A percentile compares a stretch with the other conserved stretches of the same genome.
phyloP scores from a whole-genome alignment of 106 monocot genomes.

The Cymbidium sinense region DNA sequence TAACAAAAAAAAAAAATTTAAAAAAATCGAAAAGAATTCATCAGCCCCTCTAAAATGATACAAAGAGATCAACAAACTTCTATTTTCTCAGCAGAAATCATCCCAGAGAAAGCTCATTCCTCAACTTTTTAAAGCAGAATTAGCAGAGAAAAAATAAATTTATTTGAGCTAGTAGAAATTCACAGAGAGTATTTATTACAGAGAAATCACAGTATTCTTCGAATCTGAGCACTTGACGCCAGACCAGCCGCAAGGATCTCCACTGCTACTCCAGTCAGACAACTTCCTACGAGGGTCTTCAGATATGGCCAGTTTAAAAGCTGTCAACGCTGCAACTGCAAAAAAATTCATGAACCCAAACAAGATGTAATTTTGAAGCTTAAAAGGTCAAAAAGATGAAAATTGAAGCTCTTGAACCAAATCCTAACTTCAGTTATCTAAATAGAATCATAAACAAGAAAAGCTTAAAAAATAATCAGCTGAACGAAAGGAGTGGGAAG shows the following conservation, averaged over 20 bases:
- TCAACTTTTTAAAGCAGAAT: background rate
- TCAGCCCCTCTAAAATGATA: background rate
- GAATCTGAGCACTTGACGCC: constrained; percentile 57
- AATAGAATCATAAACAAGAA: background rate
- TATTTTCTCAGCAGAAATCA: background rate
- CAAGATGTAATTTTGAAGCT: background rate
- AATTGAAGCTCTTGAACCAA: background rate
- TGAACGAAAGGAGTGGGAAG: background rate
- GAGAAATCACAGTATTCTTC: constrained; percentile 43
- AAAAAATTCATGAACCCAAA: constrained; percentile 5
- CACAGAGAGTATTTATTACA: constrained; percentile 32
- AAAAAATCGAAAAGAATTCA: too few species aligned
- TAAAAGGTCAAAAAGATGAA: too few species aligned
- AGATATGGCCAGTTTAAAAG: constrained; percentile 58
- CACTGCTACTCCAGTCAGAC: constrained; percentile 55
- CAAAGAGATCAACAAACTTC: background rate
- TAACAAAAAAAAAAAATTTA: too few species aligned
- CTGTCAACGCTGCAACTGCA: constrained; percentile 55
- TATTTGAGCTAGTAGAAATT: background rate
- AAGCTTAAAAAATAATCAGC: background rate
- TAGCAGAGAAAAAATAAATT: background rate
- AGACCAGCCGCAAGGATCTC: constrained; percentile 65
- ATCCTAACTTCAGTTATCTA: background rate
- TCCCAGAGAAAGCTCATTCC: background rate
- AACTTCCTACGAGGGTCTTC: constrained; percentile 60